Conservation (phyloP, 169 alveolate genomes). For the Cytauxzoon felis region DNA sequence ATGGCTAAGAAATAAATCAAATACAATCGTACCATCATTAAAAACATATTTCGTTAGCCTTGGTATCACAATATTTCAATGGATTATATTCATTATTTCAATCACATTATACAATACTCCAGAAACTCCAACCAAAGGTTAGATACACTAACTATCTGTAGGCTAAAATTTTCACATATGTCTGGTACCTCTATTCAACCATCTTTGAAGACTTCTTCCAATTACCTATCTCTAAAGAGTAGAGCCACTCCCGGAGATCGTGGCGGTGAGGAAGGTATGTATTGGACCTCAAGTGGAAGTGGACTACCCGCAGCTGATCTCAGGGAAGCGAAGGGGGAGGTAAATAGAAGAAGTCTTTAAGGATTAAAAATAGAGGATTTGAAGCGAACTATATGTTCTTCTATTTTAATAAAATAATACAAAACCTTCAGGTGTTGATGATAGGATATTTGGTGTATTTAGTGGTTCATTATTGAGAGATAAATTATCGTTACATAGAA, state of each 20-base stretch:
- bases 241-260: too few relatives aligned
- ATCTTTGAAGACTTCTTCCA: too few relatives aligned
- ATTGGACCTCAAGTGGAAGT: too few relatives aligned
- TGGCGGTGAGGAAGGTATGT: too few relatives aligned
- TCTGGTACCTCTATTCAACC: background rate
- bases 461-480: constrained; percentile 38
- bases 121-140: constrained; percentile 2
- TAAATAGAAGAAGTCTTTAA: too few relatives aligned
- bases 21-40: constrained; percentile 33
- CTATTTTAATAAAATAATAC: background rate
- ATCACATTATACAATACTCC: background rate
- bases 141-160: background rate
- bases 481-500: constrained; percentile 27
- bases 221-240: too few relatives aligned
- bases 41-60: constrained; percentile 17
- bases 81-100: constrained; percentile 38
- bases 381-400: background rate
- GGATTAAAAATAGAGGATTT: background rate
- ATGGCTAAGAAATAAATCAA: too few relatives aligned
- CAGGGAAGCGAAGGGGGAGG: too few relatives aligned
- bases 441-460: constrained; percentile 38
- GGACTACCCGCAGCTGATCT: too few relatives aligned
- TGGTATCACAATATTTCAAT: constrained; percentile 34
- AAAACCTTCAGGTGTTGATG: constrained; percentile 8
- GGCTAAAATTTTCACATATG: background rate